Percentiles rank a stretch among this genome's conserved stretches.
These are phyloP conservation scores for Fonsecaea nubica DNA, from an alignment of 2,329 filamentous ascomycete species.

Conservation along the genomic window DNA sequence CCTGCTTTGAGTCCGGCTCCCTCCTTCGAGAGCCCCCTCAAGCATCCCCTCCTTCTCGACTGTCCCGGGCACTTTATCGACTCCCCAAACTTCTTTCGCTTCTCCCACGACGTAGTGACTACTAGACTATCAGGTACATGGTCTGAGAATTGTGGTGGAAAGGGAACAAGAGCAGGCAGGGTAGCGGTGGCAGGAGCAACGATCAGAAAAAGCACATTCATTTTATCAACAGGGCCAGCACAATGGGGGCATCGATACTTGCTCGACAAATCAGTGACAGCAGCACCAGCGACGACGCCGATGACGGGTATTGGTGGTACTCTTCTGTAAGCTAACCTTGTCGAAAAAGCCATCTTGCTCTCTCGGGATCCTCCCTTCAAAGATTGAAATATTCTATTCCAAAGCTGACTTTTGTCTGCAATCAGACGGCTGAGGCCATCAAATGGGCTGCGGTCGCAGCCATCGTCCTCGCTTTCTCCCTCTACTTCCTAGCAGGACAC, in stretches of 20 bases:
- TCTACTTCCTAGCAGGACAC: constrained; percentile 72
- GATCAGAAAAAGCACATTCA: not conserved
- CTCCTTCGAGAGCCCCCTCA: not conserved
- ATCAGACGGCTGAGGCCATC: constrained; percentile 67
- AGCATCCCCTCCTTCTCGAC: not conserved
- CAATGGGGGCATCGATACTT: constrained; percentile 25
- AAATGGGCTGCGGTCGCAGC: constrained; percentile 74
- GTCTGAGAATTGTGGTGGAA: not conserved
- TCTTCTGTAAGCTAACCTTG: constrained; percentile 28
- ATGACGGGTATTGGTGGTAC: constrained; percentile 35
- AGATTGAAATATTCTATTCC: not conserved
- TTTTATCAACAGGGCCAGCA: not conserved
- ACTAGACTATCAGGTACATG: not conserved
- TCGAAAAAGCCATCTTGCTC: not conserved
- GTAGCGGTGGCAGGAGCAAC: not conserved
- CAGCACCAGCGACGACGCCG: not conserved
- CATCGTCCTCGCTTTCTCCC: constrained; percentile 64
- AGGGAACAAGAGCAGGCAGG: not conserved
- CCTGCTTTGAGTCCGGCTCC: not conserved
- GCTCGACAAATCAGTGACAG: constrained; percentile 17
- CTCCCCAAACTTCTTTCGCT: not conserved
- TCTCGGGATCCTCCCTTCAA: not conserved
- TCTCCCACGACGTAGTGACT: not conserved
- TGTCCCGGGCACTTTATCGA: not conserved
- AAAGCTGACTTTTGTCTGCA: constrained; percentile 6